Conservation (phyloP, 169 alveolate genomes). For the Cryptosporidium sp. region DNA sequence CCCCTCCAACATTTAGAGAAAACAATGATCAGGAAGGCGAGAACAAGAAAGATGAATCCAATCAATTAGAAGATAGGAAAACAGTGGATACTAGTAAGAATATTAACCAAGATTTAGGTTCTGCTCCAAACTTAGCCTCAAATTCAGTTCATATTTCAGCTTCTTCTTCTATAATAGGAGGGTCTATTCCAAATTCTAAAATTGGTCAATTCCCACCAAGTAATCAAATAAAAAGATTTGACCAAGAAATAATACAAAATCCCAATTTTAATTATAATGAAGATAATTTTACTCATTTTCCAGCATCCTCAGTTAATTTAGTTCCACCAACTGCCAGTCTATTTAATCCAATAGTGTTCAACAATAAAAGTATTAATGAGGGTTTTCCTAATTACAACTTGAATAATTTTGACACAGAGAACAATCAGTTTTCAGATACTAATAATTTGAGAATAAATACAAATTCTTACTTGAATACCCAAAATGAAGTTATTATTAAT, state of each 20-base stretch:
- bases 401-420: neutral
- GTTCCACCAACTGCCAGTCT: slow-evolving; percentile 50
- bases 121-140: neutral
- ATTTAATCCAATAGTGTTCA: neutral
- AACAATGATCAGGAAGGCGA: neutral
- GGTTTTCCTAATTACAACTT: slow-evolving; percentile 7
- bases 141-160: neutral
- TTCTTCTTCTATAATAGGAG: neutral
- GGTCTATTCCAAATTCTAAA: neutral
- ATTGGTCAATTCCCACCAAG: neutral
- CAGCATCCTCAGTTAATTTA: slow-evolving; percentile 46
- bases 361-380: neutral
- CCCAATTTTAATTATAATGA: neutral
- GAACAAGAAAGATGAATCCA: neutral
- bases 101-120: no score
- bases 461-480: neutral
- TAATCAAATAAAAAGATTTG: neutral
- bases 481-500: neutral
- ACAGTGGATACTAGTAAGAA: neutral
- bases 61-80: neutral
- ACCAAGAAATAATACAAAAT: neutral
- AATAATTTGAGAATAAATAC: neutral
- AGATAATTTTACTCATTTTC: neutral
- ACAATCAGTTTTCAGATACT: neutral
- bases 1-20: slow-evolving; percentile 62